phyloP scores from a whole-genome alignment of 2,329 filamentous ascomycete genomes.

The Fusarium pseudonygamai region DNA sequence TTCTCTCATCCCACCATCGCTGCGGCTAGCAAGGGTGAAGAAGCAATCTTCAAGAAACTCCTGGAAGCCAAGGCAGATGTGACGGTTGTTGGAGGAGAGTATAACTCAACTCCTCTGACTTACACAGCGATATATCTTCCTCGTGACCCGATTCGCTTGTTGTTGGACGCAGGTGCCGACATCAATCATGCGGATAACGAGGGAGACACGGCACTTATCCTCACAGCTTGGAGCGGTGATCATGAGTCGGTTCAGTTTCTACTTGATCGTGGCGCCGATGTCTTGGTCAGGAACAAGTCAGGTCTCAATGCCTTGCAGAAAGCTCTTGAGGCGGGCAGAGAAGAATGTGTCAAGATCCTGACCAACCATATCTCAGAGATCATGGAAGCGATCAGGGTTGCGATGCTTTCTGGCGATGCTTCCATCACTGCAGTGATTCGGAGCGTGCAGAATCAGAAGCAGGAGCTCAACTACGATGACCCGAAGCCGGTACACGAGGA shows the following conservation, averaged over 20 bases:
- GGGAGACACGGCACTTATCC: slow-evolving; percentile 52
- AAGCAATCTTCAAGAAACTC: slow-evolving; percentile 49
- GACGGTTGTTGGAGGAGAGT: slow-evolving; percentile 48
- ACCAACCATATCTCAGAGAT: slow-evolving; percentile 42
- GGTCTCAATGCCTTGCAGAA: slow-evolving; percentile 16
- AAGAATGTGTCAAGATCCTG: slow-evolving; percentile 47
- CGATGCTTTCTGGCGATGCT: slow-evolving; percentile 19
- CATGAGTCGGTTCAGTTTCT: slow-evolving; percentile 5
- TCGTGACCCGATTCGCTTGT: slow-evolving; percentile 41
- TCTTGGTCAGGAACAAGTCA: neutral
- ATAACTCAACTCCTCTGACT: slow-evolving; percentile 50
- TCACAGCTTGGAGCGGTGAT: slow-evolving; percentile 48
- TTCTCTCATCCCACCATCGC: slow-evolving; percentile 50
- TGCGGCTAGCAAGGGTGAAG: slow-evolving; percentile 47
- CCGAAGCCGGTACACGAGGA: neutral
- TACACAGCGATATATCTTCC: slow-evolving; percentile 50
- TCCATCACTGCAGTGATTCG: slow-evolving; percentile 18
- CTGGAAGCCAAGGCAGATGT: slow-evolving; percentile 49
- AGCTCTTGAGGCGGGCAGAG: neutral
- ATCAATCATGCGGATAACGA: slow-evolving; percentile 49
- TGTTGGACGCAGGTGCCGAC: slow-evolving; percentile 51
- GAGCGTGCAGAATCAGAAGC: slow-evolving; percentile 13
- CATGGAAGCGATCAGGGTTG: slow-evolving; percentile 20
- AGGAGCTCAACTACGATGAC: slow-evolving; percentile 25
- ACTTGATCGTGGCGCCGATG: slow-evolving; percentile 23